A percentile compares a stretch with the other conserved stretches of the same genome.
Conservation (phyloP, 129 eudicot genomes). For the Smallanthus sonchifolius region DNA sequence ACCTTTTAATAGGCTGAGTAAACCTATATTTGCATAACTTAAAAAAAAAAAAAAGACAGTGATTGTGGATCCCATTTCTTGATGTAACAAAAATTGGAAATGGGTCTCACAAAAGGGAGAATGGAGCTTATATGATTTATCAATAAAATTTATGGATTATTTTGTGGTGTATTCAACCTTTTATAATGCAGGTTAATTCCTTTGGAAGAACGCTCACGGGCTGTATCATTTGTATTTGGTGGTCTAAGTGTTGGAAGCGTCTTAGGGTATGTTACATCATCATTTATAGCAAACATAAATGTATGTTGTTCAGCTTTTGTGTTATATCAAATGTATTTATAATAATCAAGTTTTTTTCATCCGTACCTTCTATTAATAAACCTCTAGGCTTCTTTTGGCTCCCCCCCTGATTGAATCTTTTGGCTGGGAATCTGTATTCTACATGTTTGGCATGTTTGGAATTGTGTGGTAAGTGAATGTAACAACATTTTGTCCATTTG, state of each 20-base stretch:
- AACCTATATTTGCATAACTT: not conserved
- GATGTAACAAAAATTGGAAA: not conserved
- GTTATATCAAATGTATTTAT: not conserved
- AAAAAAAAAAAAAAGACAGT: not conserved
- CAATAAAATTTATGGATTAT: not conserved
- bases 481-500: not conserved
- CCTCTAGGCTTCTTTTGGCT: conserved; percentile 91
- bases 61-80: not conserved
- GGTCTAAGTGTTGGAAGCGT: conserved; percentile 98
- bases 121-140: not conserved
- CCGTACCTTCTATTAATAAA: conserved; percentile 8
- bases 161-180: conserved; percentile 12
- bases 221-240: conserved; percentile 97
- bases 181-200: conserved; percentile 65
- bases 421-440: conserved; percentile 98
- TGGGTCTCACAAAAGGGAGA: not conserved
- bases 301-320: not conserved
- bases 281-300: conserved; percentile 2
- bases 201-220: conserved; percentile 89
- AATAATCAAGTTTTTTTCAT: not conserved
- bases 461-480: conserved; percentile 71
- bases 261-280: conserved; percentile 55
- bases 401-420: conserved; percentile 82
- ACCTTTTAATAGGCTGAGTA: not conserved
- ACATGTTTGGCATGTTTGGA: conserved; percentile 84